Evolutionary conservation across 768 basidiomycete genomes (phyloP), one percentile per base, ranked within the genome.

Genomic region (Tricholoma hemisulphureum): DNA sequence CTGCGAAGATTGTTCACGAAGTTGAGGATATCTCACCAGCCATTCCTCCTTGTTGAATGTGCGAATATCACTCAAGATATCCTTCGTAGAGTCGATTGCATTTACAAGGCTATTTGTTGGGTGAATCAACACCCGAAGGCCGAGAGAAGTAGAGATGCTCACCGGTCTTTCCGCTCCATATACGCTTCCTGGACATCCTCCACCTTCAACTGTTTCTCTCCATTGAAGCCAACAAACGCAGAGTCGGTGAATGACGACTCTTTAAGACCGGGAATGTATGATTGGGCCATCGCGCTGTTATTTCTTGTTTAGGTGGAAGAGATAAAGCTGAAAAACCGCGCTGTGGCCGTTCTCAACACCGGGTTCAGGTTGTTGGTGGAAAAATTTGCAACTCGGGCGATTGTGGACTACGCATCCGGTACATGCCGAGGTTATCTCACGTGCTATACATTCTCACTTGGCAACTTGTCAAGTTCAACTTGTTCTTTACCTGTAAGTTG

Each of bases 21-120:
- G 76, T 67, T 83, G 83, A 53, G 95, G 95, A 72, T 98, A 98
- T 57, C 92, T 79, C 14, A 98, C 85, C 23, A 91, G 82, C 95
- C 93, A 97, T 61, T 89, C 82, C 35, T 85, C 78, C 74, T 87
- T 87, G 76, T 91, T 97, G 78, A 96, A 97, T 51, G 77, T 75
- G 50, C 84, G 83, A 20, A 98, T 73, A 64, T 88, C 88, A 50
- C 72, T 73, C 35, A 97, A 77, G 45, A 98, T 81, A 10, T 75
- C 64, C 64, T 84, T 82, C 34, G 94, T 86, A 0, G 83, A 77
- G 64, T 88, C 84, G 62, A 97, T 83, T n/a, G 90, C 93, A 51
- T 77, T 77, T 28, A 92, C 80, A 57, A 97, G 78, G 32, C 92
- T 93, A 61, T 7, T 41, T 45, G 35, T 31, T 57, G 51, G 56